Evolutionary conservation across 1,284 basidiomycete genomes (phyloP).

Genomic region (Trichosporon sp.): DNA sequence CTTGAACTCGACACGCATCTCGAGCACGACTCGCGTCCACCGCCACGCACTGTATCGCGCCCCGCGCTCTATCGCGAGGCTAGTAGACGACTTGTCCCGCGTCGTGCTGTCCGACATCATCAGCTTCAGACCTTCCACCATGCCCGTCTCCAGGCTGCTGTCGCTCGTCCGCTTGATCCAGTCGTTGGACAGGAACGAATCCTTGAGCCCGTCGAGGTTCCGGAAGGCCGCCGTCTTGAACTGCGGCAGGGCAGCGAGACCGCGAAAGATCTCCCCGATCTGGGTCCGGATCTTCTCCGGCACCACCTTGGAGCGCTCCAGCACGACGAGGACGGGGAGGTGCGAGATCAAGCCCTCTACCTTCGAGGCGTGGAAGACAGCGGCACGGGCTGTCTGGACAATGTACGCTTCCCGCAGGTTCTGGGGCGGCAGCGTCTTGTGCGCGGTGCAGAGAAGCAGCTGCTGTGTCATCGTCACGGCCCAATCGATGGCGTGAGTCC

Average conservation of each 20-base stretch:
- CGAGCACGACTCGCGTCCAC: constrained; percentile 43
- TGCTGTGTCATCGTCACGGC: constrained; percentile 34
- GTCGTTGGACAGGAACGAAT: constrained; percentile 41
- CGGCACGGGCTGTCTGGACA: constrained; percentile 32
- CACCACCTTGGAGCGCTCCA: constrained; percentile 25
- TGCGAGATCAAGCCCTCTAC: constrained; percentile 36
- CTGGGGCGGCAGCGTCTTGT: constrained; percentile 29
- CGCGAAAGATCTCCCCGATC: constrained; percentile 26
- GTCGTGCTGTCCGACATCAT: constrained; percentile 43
- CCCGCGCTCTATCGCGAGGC: constrained; percentile 25
- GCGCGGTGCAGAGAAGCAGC: constrained; percentile 31
- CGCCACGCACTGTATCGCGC: constrained; percentile 40
- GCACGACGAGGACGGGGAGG: constrained; percentile 37
- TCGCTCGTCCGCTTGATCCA: constrained; percentile 37
- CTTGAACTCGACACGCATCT: constrained; percentile 46
- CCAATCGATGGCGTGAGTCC: constrained; percentile 26
- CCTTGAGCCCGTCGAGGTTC: constrained; percentile 42
- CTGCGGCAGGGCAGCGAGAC: constrained; percentile 34
- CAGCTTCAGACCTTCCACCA: constrained; percentile 43
- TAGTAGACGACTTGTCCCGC: constrained; percentile 16
- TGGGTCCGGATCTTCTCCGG: constrained; percentile 23
- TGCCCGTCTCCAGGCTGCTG: constrained; percentile 34
- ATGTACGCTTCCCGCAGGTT: constrained; percentile 35
- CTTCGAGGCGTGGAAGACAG: constrained; percentile 27
- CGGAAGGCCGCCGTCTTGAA: constrained; percentile 47